Evolutionary conservation across 202 grass and related monocot species (phyloP), one percentile per base, ranked within the genome.

Genomic region (Zoysia matrella): DNA sequence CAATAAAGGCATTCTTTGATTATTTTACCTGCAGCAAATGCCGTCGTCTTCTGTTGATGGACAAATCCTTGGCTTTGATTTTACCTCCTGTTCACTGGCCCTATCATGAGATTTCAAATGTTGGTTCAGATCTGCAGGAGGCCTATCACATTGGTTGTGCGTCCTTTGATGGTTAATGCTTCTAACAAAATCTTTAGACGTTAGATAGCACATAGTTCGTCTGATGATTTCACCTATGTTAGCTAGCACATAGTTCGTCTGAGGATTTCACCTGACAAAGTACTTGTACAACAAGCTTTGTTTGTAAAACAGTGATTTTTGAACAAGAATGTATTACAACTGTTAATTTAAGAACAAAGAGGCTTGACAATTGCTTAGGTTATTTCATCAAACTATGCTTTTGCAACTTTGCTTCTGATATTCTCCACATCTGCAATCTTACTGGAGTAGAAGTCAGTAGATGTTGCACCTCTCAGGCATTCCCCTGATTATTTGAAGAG

Each of bases 91-190:
- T 92, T 63, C 91, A 90, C 48, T 89, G 83, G 56, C 83, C 89
- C 11, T 99, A 90, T 74, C 78, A 81, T 56, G 75, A 89, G 82
- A 90, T 58, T 51, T 89, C 86, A 39, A 85, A 73, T 71, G n/a
- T 82, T 79, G 60, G 80, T 22, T 85, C 81, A 65, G 96, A 96
- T 92, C 84, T 89, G 87, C 66, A 77, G 63, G 77, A 84, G 60
- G 91, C 93, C 55, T 93, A 94, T 86, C 96, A 99, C 80, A 94
- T 96, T 84, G 96, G 91, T 66, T 99, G 96, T 73, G 92, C 91
- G 75, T 83, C 85, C 47, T 88, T 83, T 72, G 89, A 98, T 52
- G 49, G 60, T 71, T 93, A 72, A 91, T 74, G 52, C 36, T 82
- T 78, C 67, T 44, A 65, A 87, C 22, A 5, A 47, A 60, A 12